Conservation (phyloP, 331 rosid species). For the Malus hybrid region DNA sequence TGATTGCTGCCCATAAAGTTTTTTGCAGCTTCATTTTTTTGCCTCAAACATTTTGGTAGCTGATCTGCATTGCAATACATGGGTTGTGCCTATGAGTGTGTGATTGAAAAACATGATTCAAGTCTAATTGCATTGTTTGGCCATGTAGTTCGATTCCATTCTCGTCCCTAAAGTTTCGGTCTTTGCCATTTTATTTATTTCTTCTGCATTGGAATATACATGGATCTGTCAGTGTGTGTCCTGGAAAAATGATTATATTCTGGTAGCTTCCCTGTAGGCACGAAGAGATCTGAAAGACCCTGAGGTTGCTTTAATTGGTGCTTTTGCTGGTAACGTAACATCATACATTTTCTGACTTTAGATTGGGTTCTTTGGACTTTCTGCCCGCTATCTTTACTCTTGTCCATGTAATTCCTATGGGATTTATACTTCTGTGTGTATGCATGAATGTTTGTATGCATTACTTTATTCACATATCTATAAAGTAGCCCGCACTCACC, state of each 20-base stretch:
- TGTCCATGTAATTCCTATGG: background rate
- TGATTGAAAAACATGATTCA: background rate
- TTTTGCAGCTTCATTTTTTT: background rate
- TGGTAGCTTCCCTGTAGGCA: conserved; percentile 34
- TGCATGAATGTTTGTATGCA: background rate
- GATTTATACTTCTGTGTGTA: background rate
- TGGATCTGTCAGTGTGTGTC: background rate
- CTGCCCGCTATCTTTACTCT: background rate
- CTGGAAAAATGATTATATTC: background rate
- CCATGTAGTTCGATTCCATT: background rate
- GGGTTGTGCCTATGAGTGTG: background rate
- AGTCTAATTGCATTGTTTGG: background rate
- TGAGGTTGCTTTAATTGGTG: conserved; percentile 80
- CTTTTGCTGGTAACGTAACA: conserved; percentile 54
- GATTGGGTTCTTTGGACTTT: background rate
- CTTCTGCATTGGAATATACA: background rate
- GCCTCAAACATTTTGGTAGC: background rate
- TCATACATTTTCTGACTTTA: background rate
- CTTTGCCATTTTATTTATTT: background rate
- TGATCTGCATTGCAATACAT: background rate
- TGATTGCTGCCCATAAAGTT: background rate
- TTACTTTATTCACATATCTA: background rate
- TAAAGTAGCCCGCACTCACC: background rate
- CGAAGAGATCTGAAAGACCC: conserved; percentile 71
- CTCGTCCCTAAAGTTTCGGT: background rate